Evolutionary conservation across 73 alveolate genomes (phyloP).

Genomic region (Paraurostyla sp.): DNA sequence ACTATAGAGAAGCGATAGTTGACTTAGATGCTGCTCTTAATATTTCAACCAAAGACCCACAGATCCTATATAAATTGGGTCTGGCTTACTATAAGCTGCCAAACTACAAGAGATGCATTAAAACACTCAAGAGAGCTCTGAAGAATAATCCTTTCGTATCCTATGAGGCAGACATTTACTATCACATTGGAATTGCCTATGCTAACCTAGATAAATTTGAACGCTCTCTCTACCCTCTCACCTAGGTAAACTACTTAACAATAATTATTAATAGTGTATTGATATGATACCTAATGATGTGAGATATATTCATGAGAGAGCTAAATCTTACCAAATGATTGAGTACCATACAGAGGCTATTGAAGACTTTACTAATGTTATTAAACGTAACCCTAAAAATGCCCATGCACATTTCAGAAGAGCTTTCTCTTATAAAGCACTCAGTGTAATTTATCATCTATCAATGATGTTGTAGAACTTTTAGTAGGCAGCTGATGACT

Average conservation of each 20-base stretch:
- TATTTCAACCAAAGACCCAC: conserved; percentile 79
- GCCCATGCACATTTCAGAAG: conserved; percentile 96
- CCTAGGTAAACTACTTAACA: conserved; percentile 55
- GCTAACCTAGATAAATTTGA: conserved; percentile 88
- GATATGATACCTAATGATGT: conserved; percentile 77
- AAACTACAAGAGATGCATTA: conserved; percentile 81
- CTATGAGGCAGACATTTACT: conserved; percentile 91
- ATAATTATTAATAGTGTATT: conserved; percentile 34
- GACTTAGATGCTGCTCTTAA: conserved; percentile 84
- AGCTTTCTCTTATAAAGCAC: conserved; percentile 89
- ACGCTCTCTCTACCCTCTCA: conserved; percentile 87
- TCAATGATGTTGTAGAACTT: conserved; percentile 36
- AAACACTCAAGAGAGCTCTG: conserved; percentile 78
- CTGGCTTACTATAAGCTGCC: conserved; percentile 83
- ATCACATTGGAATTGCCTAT: conserved; percentile 94
- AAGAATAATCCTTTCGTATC: conserved; percentile 84
- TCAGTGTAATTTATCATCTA: background rate
- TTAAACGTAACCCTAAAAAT: conserved; percentile 87
- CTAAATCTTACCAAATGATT: conserved; percentile 90
- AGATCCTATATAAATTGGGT: conserved; percentile 88
- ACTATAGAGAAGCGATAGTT: conserved; percentile 76
- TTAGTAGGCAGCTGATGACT: conserved; percentile 92
- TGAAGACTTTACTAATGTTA: conserved; percentile 85
- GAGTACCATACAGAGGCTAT: conserved; percentile 84
- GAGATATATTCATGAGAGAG: conserved; percentile 93